These are phyloP conservation scores for Leishmania tropica DNA, from an alignment of 208 protist species.

Conservation along the genomic window DNA sequence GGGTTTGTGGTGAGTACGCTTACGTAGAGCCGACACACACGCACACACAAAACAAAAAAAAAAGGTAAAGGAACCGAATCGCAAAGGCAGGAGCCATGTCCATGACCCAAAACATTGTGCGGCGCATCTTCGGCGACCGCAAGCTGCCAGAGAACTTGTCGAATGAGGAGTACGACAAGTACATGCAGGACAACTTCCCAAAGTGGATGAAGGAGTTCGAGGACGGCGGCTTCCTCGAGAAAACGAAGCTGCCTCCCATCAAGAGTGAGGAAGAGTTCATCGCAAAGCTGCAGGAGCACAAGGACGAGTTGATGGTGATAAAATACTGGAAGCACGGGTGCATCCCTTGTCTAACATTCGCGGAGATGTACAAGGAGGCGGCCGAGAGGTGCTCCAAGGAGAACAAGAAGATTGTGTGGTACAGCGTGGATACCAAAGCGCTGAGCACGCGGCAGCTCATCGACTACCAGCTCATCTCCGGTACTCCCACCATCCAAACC, in stretches of 20 bases:
- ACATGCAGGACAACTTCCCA: slow-evolving; percentile 84
- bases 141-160: slow-evolving; percentile 71
- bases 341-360: slow-evolving; percentile 89
- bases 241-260: slow-evolving; percentile 85
- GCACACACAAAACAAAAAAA: slow-evolving; percentile 2
- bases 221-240: slow-evolving; percentile 84
- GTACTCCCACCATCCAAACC: slow-evolving; percentile 92
- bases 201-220: slow-evolving; percentile 92
- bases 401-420: slow-evolving; percentile 81
- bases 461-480: slow-evolving; percentile 87
- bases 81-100: slow-evolving; percentile 40
- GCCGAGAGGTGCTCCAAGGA: slow-evolving; percentile 56
- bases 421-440: slow-evolving; percentile 89
- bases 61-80: neutral
- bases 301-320: slow-evolving; percentile 89
- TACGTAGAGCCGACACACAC: neutral
- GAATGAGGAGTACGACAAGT: slow-evolving; percentile 84
- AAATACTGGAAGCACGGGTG: slow-evolving; percentile 95
- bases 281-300: slow-evolving; percentile 85
- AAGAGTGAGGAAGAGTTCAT: slow-evolving; percentile 86
- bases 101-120: slow-evolving; percentile 81
- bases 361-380: slow-evolving; percentile 93
- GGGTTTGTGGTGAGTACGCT: neutral
- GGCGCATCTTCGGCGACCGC: slow-evolving; percentile 88
- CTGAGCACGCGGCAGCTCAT: slow-evolving; percentile 59